Conservation (phyloP, 2,329 filamentous ascomycete genomes). For the Aspergillus niger region DNA sequence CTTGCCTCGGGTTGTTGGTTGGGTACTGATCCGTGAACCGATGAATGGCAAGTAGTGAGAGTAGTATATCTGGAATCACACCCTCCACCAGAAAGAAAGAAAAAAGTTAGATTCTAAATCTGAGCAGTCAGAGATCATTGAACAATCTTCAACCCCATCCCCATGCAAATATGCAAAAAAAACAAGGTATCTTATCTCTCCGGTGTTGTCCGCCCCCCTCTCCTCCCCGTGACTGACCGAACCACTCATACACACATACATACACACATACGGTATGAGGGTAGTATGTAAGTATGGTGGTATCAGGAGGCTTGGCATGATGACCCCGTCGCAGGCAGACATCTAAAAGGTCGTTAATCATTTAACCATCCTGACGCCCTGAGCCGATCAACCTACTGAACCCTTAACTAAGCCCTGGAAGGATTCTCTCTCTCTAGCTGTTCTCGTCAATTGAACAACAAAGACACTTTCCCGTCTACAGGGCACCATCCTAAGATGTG, state of each 20-base stretch:
- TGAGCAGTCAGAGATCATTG: neutral
- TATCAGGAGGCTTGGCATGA: constrained; percentile 1
- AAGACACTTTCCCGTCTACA: neutral
- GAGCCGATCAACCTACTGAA: neutral
- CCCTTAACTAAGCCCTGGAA: neutral
- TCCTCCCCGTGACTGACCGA: neutral
- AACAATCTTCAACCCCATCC: neutral
- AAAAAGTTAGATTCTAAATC: too few species aligned
- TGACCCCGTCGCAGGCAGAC: neutral
- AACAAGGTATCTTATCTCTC: neutral
- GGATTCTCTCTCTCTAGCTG: neutral
- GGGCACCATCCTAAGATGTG: too few species aligned
- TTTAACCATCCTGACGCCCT: neutral
- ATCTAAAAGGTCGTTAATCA: neutral
- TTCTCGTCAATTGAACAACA: neutral
- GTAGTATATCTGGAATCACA: too few species aligned
- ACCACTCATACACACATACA: neutral
- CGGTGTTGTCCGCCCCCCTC: neutral
- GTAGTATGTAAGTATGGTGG: neutral
- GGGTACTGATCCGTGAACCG: neutral
- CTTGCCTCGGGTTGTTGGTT: neutral
- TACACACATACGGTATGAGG: neutral
- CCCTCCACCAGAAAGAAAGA: too few species aligned
- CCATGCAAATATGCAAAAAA: neutral
- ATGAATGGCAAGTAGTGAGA: neutral